Conservation (phyloP, 192 early-diverging fungal genomes). For the Gaertneriomyces semiglobifer region DNA sequence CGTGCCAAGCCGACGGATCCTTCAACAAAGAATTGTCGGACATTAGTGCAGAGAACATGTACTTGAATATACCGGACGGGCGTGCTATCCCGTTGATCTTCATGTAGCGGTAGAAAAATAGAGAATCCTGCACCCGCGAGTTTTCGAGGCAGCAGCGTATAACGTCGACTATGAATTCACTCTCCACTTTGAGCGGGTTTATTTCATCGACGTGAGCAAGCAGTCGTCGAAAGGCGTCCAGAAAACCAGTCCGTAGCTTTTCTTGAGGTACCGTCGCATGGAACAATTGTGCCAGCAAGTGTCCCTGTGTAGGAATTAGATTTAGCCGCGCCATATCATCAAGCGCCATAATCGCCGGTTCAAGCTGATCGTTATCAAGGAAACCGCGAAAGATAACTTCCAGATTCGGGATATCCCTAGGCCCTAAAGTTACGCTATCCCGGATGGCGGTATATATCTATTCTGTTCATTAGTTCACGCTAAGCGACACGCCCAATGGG, state of each 20-base stretch:
- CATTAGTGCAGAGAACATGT: neutral
- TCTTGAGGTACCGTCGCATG: too few species aligned
- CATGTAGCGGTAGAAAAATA: conserved; percentile 10
- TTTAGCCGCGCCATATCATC: conserved; percentile 2
- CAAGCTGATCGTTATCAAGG: neutral
- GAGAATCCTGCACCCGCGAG: neutral
- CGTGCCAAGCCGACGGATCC: neutral
- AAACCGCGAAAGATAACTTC: neutral
- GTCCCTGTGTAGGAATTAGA: too few species aligned
- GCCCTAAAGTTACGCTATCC: neutral
- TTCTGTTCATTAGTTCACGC: too few species aligned
- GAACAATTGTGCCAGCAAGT: too few species aligned
- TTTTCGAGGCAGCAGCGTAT: neutral
- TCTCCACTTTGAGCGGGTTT: neutral
- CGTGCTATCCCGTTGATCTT: neutral
- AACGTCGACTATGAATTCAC: neutral
- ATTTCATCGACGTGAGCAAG: too few species aligned
- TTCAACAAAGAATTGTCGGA: neutral
- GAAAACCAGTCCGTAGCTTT: too few species aligned
- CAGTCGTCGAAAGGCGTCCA: too few species aligned
- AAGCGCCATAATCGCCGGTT: neutral
- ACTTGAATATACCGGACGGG: neutral
- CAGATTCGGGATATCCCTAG: neutral
- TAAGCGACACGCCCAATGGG: too few species aligned
- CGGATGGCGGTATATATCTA: neutral